Evolutionary conservation across 1,284 basidiomycete species (phyloP).

Genomic region (Sporisorium reilianum): DNA sequence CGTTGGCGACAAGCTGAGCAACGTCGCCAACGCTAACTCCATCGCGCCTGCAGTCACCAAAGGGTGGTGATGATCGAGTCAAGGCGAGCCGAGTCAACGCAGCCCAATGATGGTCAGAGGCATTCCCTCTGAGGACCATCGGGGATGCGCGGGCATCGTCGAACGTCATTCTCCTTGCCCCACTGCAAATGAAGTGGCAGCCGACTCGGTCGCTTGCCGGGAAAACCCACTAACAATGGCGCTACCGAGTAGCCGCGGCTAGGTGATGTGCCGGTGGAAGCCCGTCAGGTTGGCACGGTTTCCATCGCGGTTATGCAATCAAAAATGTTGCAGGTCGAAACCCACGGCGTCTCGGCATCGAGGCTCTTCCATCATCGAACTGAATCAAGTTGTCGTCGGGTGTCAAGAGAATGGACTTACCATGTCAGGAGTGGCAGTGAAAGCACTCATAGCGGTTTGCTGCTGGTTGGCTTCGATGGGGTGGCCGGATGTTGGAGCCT

Average conservation of each 20-base stretch:
- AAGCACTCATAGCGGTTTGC: conserved; percentile 11
- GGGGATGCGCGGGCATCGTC: background rate
- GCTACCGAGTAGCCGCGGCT: background rate
- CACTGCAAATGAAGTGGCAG: background rate
- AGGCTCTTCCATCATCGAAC: conserved; percentile 15
- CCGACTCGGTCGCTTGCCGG: conserved; percentile 1
- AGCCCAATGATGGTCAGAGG: background rate
- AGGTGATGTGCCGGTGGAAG: background rate
- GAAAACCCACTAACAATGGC: background rate
- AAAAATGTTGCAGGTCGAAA: background rate
- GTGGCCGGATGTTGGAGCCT: background rate
- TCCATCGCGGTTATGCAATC: background rate
- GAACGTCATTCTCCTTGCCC: background rate
- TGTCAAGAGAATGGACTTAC: conserved; percentile 15
- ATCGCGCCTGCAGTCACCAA: background rate
- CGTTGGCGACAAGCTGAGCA: background rate
- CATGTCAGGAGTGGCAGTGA: conserved; percentile 11
- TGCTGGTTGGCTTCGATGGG: background rate
- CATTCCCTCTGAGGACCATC: background rate
- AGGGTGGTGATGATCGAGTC: too few species aligned
- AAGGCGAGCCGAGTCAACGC: too few species aligned
- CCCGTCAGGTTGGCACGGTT: background rate
- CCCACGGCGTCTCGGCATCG: background rate
- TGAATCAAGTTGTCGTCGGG: background rate
- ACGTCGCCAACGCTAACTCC: background rate